Evolutionary conservation across 2,329 filamentous ascomycete genomes (phyloP).

Genomic region (Aureobasidium subglaciale): DNA sequence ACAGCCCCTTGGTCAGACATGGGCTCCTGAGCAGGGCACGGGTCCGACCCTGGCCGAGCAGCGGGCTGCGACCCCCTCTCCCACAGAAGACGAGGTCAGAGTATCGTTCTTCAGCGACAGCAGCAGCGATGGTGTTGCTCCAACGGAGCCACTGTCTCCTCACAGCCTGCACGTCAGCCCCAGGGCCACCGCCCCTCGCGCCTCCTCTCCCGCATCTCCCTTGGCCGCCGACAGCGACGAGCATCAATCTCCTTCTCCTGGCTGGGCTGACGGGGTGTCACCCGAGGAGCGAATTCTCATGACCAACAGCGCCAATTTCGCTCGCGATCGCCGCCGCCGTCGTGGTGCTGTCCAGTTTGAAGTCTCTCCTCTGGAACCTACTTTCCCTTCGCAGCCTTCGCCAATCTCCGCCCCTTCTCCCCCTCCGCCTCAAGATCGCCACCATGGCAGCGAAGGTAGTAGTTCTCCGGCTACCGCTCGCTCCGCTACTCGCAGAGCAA

Average conservation of each 20-base stretch:
- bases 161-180: neutral
- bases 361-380: neutral
- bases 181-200: neutral
- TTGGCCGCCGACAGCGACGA: neutral
- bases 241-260: neutral
- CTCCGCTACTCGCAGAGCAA: too few relatives aligned
- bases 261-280: neutral
- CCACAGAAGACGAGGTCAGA: neutral
- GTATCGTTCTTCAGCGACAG: neutral
- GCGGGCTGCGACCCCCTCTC: neutral
- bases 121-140: neutral
- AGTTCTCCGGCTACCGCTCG: too few relatives aligned
- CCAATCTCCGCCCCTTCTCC: neutral
- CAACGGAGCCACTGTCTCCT: neutral
- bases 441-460: too few relatives aligned
- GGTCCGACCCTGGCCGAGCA: neutral
- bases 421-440: neutral
- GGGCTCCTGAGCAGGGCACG: neutral
- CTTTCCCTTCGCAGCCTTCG: neutral
- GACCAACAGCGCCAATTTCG: neutral
- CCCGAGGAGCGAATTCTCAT: neutral
- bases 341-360: neutral
- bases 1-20: neutral
- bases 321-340: neutral
- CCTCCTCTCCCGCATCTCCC: neutral